Conservation (phyloP, 2,329 filamentous ascomycete species). For the Sclerotinia trifoliorum region DNA sequence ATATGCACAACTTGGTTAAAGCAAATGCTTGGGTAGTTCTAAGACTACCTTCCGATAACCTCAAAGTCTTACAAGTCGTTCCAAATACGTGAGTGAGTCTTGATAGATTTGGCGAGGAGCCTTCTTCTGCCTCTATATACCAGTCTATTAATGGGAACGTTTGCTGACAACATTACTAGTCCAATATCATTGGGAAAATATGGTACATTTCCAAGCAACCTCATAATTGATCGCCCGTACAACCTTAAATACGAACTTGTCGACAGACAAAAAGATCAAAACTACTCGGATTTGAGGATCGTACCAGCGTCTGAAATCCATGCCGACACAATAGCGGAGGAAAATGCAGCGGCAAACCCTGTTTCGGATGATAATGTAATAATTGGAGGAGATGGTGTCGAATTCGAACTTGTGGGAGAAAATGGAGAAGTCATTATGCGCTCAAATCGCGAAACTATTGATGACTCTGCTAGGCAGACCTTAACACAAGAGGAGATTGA, state of each 20-base stretch:
- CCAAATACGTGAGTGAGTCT: conserved; percentile 57
- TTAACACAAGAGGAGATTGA: conserved; percentile 72
- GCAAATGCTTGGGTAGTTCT: conserved; percentile 61
- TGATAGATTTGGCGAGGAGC: conserved; percentile 30
- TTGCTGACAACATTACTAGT: conserved; percentile 48
- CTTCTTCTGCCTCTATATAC: conserved; percentile 19
- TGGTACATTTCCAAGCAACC: conserved; percentile 83
- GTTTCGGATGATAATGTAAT: conserved; percentile 44
- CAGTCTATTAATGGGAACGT: not conserved
- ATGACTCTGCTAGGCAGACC: conserved; percentile 68
- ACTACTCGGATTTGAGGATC: conserved; percentile 69
- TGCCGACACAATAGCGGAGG: conserved; percentile 66
- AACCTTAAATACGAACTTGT: conserved; percentile 88
- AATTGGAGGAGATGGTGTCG: conserved; percentile 45
- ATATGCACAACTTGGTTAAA: conserved; percentile 46
- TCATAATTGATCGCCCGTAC: conserved; percentile 87
- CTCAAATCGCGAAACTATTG: conserved; percentile 58
- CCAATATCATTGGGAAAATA: conserved; percentile 90
- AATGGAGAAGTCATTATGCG: conserved; percentile 53
- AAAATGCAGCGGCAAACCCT: conserved; percentile 47
- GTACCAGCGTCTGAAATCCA: conserved; percentile 81
- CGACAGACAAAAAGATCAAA: conserved; percentile 64
- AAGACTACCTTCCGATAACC: conserved; percentile 57
- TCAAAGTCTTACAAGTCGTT: conserved; percentile 56
- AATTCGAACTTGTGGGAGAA: conserved; percentile 49